phyloP scores from a whole-genome alignment of 345 rosid genomes.

The Euphorbia lathyris region DNA sequence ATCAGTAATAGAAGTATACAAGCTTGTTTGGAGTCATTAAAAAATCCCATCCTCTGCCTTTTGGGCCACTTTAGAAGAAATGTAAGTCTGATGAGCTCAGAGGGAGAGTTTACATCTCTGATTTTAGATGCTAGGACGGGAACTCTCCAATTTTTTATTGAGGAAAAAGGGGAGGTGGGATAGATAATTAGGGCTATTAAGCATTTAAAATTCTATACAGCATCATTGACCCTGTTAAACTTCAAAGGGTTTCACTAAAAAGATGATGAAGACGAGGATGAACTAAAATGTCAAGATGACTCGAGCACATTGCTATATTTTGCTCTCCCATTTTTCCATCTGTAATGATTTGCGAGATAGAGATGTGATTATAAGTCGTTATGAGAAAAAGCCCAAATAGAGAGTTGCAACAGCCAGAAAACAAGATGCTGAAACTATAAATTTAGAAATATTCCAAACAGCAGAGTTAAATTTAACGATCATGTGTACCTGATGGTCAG shows the following conservation, averaged over 20 bases:
- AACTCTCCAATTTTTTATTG: not conserved
- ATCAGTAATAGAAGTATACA: not conserved
- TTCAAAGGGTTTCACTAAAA: not conserved
- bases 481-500: conserved; percentile 72
- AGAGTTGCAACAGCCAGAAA: not conserved
- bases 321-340: not conserved
- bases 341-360: not conserved
- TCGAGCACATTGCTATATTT: not conserved
- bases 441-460: not conserved
- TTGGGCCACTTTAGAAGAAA: not conserved
- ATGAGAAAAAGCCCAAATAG: not conserved
- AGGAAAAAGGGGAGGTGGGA: not conserved
- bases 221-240: not conserved
- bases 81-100: not conserved
- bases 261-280: not conserved
- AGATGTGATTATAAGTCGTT: not conserved
- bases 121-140: not conserved
- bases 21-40: too few species aligned
- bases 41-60: not conserved
- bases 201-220: not conserved
- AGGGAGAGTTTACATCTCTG: not conserved
- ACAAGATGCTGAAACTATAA: not conserved
- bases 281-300: not conserved
- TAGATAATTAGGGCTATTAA: not conserved
- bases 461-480: not conserved